These are phyloP conservation scores for Sporobolomyces pararoseus DNA, from an alignment of 768 basidiomycete species.

Conservation along the genomic window DNA sequence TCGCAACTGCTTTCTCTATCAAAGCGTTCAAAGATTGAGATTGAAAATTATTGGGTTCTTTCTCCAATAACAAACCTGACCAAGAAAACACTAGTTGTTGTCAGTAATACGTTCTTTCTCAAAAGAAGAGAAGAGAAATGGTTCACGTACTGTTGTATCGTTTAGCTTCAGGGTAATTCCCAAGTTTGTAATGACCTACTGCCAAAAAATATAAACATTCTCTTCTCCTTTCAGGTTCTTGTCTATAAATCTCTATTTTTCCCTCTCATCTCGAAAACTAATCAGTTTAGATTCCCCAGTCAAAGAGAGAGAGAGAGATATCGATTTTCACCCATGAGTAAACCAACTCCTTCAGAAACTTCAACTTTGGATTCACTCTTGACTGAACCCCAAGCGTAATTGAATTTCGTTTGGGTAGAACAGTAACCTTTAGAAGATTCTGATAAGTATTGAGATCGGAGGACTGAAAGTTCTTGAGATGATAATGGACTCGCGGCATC, in stretches of 20 bases:
- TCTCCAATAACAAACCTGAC: conserved; percentile 79
- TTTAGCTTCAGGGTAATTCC: conserved; percentile 85
- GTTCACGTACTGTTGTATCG: conserved; percentile 85
- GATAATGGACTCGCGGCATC: conserved; percentile 37
- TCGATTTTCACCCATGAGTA: conserved; percentile 69
- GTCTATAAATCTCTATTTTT: conserved; percentile 76
- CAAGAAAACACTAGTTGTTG: no score
- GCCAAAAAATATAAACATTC: conserved; percentile 97
- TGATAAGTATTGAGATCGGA: conserved; percentile 47
- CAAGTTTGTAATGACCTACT: conserved; percentile 93
- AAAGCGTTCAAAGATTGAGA: conserved; percentile 78
- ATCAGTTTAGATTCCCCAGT: conserved; percentile 14
- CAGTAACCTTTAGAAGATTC: conserved; percentile 78
- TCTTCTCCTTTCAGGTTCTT: conserved; percentile 76
- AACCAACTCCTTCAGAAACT: conserved; percentile 84
- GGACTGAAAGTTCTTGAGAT: conserved; percentile 31
- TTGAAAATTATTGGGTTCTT: conserved; percentile 90
- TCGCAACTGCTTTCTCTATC: conserved; percentile 78
- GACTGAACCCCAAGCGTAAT: conserved; percentile 86
- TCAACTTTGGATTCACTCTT: conserved; percentile 80
- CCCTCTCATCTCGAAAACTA: not conserved
- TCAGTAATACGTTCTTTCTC: no score
- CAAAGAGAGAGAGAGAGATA: not conserved
- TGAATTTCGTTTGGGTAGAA: conserved; percentile 93
- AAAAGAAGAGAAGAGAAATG: not conserved